A percentile compares a stretch with the other conserved stretches of the same genome.
phyloP scores from a whole-genome alignment of 2,329 filamentous ascomycete genomes.

The Gaeumannomyces sp. region DNA sequence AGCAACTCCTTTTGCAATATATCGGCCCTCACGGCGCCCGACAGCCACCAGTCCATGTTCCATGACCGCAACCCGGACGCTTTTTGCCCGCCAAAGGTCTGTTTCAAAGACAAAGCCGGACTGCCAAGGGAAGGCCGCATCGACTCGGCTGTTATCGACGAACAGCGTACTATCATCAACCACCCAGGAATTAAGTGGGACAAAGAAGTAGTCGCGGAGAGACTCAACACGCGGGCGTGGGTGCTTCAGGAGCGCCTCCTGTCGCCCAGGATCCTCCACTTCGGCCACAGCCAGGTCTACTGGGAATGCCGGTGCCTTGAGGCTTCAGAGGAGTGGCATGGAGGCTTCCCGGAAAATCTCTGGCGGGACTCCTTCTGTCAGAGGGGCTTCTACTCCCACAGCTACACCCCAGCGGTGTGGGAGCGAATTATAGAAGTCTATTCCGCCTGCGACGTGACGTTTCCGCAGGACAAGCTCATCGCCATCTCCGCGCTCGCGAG shows the following conservation, averaged over 20 bases:
- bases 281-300: neutral
- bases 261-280: neutral
- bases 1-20: too few relatives aligned
- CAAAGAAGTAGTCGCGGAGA: neutral
- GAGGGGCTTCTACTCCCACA: neutral
- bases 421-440: neutral
- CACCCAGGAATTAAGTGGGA: neutral
- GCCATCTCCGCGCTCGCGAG: neutral
- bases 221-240: neutral
- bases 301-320: neutral
- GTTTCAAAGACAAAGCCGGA: too few relatives aligned
- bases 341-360: too few relatives aligned
- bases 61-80: too few relatives aligned
- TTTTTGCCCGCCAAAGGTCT: too few relatives aligned
- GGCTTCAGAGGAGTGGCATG: too few relatives aligned
- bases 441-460: neutral
- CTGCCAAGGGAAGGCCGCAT: too few relatives aligned
- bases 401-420: neutral
- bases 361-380: too few relatives aligned
- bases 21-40: too few relatives aligned
- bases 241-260: constrained; percentile 1
- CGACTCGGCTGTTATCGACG: too few relatives aligned
- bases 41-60: too few relatives aligned
- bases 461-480: neutral
- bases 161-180: too few relatives aligned